phyloP scores from a whole-genome alignment of 768 basidiomycete species.

The Tephrocybe rancida region DNA sequence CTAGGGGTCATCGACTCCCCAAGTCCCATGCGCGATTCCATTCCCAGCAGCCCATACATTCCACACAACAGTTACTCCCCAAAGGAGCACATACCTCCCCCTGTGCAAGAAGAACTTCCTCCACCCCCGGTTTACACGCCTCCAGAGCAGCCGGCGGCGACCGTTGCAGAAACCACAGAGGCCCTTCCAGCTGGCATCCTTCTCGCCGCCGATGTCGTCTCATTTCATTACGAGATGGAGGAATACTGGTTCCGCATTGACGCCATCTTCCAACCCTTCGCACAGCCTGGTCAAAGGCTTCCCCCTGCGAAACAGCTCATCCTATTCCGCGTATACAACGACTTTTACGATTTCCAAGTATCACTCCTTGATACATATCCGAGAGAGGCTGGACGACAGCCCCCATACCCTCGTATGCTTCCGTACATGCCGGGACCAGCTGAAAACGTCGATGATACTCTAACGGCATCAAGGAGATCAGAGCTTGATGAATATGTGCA shows the following conservation, averaged over 20 bases:
- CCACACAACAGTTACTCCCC: slow-evolving; percentile 20
- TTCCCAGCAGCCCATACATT: slow-evolving; percentile 44
- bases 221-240: slow-evolving; percentile 96
- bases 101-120: slow-evolving; percentile 28
- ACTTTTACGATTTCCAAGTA: slow-evolving; percentile 98
- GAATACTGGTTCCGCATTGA: slow-evolving; percentile 98
- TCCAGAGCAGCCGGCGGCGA: slow-evolving; percentile 25
- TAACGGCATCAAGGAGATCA: slow-evolving; percentile 77
- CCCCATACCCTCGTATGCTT: slow-evolving; percentile 70
- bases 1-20: slow-evolving; percentile 84
- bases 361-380: slow-evolving; percentile 85
- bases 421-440: slow-evolving; percentile 98
- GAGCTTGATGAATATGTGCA: slow-evolving; percentile 91
- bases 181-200: slow-evolving; percentile 82
- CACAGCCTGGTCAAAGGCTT: slow-evolving; percentile 55
- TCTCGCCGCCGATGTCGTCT: slow-evolving; percentile 85
- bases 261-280: slow-evolving; percentile 85
- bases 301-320: slow-evolving; percentile 79
- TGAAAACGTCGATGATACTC: slow-evolving; percentile 76
- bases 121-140: slow-evolving; percentile 24
- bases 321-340: slow-evolving; percentile 94
- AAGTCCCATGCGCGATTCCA: slow-evolving; percentile 33
- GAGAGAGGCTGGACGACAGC: slow-evolving; percentile 83
- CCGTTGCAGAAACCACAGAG: slow-evolving; percentile 44
- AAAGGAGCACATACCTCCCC: slow-evolving; percentile 22